Base-by-base conservation (phyloP, 495 filamentous ascomycete genomes). In the Cenococcum geophilum region DNA sequence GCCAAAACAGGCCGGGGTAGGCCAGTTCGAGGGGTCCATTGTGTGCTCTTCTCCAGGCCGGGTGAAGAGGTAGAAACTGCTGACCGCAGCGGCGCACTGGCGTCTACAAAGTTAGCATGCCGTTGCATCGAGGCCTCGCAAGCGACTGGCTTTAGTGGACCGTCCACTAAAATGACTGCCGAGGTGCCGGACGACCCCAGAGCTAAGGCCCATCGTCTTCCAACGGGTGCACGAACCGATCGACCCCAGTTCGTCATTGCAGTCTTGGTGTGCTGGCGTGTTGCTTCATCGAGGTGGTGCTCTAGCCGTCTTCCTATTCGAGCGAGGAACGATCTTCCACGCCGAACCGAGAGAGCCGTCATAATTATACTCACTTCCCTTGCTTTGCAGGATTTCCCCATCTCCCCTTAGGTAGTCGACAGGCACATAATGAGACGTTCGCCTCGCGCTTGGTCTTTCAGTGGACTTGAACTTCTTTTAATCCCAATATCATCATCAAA, bases 71-170 rank as follows among this genome's bases (percentile, higher is more conserved):
- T 20, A 27, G 37, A 32, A 32, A 32, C 27, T 52, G 14, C 18
- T 45, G 40, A 45, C 18, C 18, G 40, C 40, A 45, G 40, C 40
- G 40, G 40, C 40, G 40, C 40, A 45, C 18, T 16, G 49, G 23
- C 49, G 23, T 52, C 18, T 12, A 58, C 42, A 27, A 50, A 51
- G 42, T 21, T 21, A 47, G 55, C 56, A 22, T 21, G 51, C 36
- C 52, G 52, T 37, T 60, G 48, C 48, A 48, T 49, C 49, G 51
- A 47, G 42, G 20, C 27, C 18, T 53, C 52, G 53, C 61, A 68
- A 32, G 65, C 65, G 57, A 68, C 65, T 48, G 57, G 52, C 36
- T 36, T 45, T 49, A 22, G 42, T 64, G 57, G 66, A 68, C 65
- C 62, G 58, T 55, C 66, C 57, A 55, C 62, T 57, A 37, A 53